Evolutionary conservation across 2,329 filamentous ascomycete genomes (phyloP), one percentile per base, ranked within the genome.

Genomic region (Paramyrothecium roridum): DNA sequence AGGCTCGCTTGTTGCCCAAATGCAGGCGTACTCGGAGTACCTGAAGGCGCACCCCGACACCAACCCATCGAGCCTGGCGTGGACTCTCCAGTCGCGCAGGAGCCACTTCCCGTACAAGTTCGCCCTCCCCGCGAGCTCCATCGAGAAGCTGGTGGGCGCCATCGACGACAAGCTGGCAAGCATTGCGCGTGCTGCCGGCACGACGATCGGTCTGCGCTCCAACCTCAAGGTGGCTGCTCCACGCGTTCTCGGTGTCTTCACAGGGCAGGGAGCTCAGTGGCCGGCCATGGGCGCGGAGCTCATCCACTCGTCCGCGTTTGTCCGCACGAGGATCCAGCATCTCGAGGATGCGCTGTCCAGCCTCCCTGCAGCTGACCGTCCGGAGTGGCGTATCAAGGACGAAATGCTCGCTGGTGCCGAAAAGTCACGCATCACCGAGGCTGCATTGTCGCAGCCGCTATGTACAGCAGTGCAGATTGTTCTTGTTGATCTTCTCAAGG

Each of bases 221-320:
- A 58, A 49, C 2, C 53, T 23, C 19, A 54, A 48, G 8, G 22
- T 48, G 12, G 46, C 46, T 51, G 51, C 47, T 7, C 45, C 52
- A 3, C 56, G 50, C 60, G 55, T 65, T 8, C 56, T 69, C 3
- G 65, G 65, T 6, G 61, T 72, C 8, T 72, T 72, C 48, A 73
- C 68, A 6, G 37, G 37, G 0, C 70, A 73, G 37, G 70, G 70
- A 17, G 69, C 70, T 0, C 69, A 73, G 50, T 72, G 66, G 65
- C 54, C 65, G 2, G 50, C 58, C 0, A 74, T 74, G 71, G 72
- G 71, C 10, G 53, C 56, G 3, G 57, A 63, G 46, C 56, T 74
- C 3, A 23, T 58, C 13, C 17, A 22, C 6, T 54, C 54, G 0
- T 61, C 60, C 2, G 20, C 52, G 0, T 59, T 59, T 48, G 58